phyloP scores from a whole-genome alignment of 2,329 filamentous ascomycete species.

The Beauveria rudraprayagi region DNA sequence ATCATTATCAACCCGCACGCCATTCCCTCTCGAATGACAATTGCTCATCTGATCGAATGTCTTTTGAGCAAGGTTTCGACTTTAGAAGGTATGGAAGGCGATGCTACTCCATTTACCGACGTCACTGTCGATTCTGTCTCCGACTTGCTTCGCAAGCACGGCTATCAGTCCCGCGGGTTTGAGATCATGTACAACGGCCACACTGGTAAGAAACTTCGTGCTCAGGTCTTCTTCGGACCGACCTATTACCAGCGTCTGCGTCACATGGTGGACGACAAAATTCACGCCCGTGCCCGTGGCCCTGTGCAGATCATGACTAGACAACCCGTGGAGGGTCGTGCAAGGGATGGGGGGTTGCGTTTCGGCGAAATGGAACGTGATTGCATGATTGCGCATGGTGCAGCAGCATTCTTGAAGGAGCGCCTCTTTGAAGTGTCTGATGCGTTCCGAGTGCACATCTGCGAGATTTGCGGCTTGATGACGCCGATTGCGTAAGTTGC shows the following conservation, averaged over 20 bases:
- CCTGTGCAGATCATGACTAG: slow-evolving; percentile 95
- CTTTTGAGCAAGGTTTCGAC: slow-evolving; percentile 92
- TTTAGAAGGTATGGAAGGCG: slow-evolving; percentile 88
- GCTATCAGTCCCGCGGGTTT: slow-evolving; percentile 94
- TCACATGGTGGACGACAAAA: slow-evolving; percentile 99
- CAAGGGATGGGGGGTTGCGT: slow-evolving; percentile 91
- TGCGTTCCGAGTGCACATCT: slow-evolving; percentile 95
- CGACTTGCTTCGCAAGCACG: slow-evolving; percentile 73
- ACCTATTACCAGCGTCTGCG: slow-evolving; percentile 98
- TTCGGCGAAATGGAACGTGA: slow-evolving; percentile 99
- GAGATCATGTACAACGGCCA: slow-evolving; percentile 99
- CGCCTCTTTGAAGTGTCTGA: slow-evolving; percentile 95
- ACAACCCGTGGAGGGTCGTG: slow-evolving; percentile 96
- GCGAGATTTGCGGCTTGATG: slow-evolving; percentile 98
- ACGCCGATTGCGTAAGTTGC: slow-evolving; percentile 90
- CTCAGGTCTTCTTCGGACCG: slow-evolving; percentile 93
- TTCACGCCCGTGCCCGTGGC: slow-evolving; percentile 94
- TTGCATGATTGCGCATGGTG: slow-evolving; percentile 99
- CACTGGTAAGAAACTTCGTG: slow-evolving; percentile 85
- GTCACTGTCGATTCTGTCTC: slow-evolving; percentile 95
- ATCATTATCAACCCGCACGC: slow-evolving; percentile 99
- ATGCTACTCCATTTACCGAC: slow-evolving; percentile 95
- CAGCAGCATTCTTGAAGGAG: slow-evolving; percentile 94
- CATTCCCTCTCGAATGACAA: slow-evolving; percentile 99
- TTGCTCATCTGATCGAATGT: slow-evolving; percentile 99